Evolutionary conservation across 1,284 basidiomycete genomes (phyloP).

Genomic region (Laetiporus sulphureus): DNA sequence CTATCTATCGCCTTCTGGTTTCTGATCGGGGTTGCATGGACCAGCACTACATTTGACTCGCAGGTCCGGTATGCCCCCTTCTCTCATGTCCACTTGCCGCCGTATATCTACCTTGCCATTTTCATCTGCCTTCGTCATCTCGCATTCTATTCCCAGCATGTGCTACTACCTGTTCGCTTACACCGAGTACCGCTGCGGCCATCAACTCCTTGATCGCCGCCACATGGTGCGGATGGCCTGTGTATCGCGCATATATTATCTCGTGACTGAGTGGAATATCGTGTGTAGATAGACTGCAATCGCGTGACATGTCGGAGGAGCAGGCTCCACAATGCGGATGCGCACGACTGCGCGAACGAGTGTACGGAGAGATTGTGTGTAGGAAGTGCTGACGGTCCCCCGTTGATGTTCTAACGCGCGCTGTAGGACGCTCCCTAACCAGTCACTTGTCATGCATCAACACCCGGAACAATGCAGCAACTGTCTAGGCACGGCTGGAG

Average conservation of each 20-base stretch:
- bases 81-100: too few species aligned
- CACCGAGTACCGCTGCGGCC: constrained; percentile 1
- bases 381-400: too few species aligned
- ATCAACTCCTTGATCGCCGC: not conserved
- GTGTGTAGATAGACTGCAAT: constrained; percentile 5
- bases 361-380: constrained; percentile 1
- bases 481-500: constrained; percentile 1
- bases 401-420: not conserved
- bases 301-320: not conserved
- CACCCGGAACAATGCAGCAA: not conserved
- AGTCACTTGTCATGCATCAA: constrained; percentile 1
- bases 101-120: too few species aligned
- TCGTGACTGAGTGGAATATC: not conserved
- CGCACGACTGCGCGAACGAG: constrained; percentile 5
- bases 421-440: constrained; percentile 1
- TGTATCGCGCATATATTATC: not conserved
- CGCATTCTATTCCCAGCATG: constrained; percentile 2
- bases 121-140: not conserved
- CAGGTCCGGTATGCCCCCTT: too few species aligned
- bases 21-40: too few species aligned
- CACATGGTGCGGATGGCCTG: not conserved
- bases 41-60: too few species aligned
- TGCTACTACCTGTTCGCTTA: too few species aligned
- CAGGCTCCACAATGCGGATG: constrained; percentile 1
- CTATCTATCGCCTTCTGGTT: too few species aligned